These are phyloP conservation scores for Esteya vermicola DNA, from an alignment of 2,329 filamentous ascomycete species.

Conservation along the genomic window DNA sequence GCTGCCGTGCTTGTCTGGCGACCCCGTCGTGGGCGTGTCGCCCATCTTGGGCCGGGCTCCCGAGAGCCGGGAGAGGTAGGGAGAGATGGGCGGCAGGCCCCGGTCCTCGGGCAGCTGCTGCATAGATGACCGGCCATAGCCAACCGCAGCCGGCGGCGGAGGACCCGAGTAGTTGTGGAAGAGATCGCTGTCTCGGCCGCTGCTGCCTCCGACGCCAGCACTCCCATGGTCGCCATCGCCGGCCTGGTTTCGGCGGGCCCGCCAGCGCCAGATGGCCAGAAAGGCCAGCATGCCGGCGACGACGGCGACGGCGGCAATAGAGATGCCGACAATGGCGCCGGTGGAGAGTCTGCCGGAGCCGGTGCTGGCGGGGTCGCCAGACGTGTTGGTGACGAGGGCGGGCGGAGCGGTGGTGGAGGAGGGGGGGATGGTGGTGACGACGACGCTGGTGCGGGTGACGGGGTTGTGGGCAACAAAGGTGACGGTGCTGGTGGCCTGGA, in stretches of 20 bases:
- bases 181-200: slow-evolving; percentile 13
- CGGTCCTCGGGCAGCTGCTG: slow-evolving; percentile 1
- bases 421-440: slow-evolving; percentile 1
- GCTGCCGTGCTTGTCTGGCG: not conserved
- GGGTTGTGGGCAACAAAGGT: slow-evolving; percentile 6
- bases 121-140: not conserved
- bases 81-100: slow-evolving; percentile 6
- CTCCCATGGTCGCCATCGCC: not conserved
- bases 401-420: not conserved
- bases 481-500: slow-evolving; percentile 10
- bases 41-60: no score
- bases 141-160: slow-evolving; percentile 3
- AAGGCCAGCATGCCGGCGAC: slow-evolving; percentile 2
- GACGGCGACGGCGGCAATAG: slow-evolving; percentile 6
- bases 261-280: slow-evolving; percentile 2
- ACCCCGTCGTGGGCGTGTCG: not conserved
- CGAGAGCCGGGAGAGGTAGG: not conserved
- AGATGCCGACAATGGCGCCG: slow-evolving; percentile 11
- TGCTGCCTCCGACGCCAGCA: slow-evolving; percentile 13
- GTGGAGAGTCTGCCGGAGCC: slow-evolving; percentile 3
- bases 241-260: slow-evolving; percentile 15
- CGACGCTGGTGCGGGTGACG: slow-evolving; percentile 9
- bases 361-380: not conserved
- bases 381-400: not conserved
- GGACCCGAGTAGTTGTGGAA: slow-evolving; percentile 5